Evolutionary conservation across 2,329 filamentous ascomycete species (phyloP).

Genomic region (Trichoderma harzianum): DNA sequence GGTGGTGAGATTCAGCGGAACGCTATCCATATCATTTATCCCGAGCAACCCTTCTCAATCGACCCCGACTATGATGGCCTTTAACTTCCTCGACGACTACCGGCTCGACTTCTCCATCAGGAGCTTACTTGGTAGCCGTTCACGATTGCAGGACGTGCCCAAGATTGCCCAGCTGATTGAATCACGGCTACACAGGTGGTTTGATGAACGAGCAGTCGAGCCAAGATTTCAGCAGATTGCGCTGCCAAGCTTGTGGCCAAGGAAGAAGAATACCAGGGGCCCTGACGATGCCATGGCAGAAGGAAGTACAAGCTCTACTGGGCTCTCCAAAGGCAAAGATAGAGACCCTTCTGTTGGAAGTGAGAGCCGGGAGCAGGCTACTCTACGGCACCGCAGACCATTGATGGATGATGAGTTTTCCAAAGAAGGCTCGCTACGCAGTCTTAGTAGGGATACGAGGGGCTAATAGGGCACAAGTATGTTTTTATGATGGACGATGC

Average conservation of each 20-base stretch:
- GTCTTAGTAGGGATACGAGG: conserved; percentile 32
- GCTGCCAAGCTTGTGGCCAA: conserved; percentile 76
- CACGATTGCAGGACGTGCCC: conserved; percentile 76
- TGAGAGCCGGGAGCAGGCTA: conserved; percentile 35
- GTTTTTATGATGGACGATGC: background rate
- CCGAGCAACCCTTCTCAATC: conserved; percentile 67
- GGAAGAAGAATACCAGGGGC: conserved; percentile 77
- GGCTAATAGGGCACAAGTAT: background rate
- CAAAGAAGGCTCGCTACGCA: conserved; percentile 48
- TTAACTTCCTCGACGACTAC: conserved; percentile 90
- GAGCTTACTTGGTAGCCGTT: conserved; percentile 75
- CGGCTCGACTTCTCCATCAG: conserved; percentile 77
- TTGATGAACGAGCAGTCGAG: conserved; percentile 82
- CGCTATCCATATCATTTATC: conserved; percentile 87
- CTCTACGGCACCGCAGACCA: conserved; percentile 40
- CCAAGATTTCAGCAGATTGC: conserved; percentile 85
- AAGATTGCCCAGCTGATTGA: conserved; percentile 86
- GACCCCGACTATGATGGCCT: conserved; percentile 84
- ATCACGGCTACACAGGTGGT: conserved; percentile 76
- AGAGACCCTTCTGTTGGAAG: conserved; percentile 46
- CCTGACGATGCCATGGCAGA: conserved; percentile 58
- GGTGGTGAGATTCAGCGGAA: conserved; percentile 91
- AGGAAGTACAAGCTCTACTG: conserved; percentile 43
- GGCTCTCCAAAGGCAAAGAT: conserved; percentile 53
- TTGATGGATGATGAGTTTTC: conserved; percentile 38